Evolutionary conservation across 1,284 basidiomycete genomes (phyloP), one percentile per base, ranked within the genome.

Genomic region (Melampsora larici-populina): DNA sequence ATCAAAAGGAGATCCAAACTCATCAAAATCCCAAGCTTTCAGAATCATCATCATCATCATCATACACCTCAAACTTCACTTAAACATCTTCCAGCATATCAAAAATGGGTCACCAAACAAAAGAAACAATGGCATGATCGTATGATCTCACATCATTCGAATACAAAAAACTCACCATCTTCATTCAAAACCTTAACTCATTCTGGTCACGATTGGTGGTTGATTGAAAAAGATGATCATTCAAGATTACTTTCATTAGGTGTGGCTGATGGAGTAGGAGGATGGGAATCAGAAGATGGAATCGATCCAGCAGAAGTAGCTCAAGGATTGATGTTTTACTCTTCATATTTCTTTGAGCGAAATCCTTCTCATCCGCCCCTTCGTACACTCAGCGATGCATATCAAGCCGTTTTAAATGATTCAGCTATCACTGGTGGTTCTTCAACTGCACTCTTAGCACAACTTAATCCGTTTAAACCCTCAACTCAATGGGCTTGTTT

Each of bases 191-290:
- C n/a, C 8, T 26, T 75, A 29, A 65, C 64, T 29, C 64, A 75
- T 43, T 75, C 72, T 7, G 72, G 72, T 26, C 63, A 75, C 40
- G 72, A 75, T 75, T 75, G 72, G 72, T 75, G 72, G 72, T 75
- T 75, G 18, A 67, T 75, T 33, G 62, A 75, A 7, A 29, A 31
- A 9, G 26, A 51, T 24, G 11, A 31, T 21, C 17, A 51, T 24
- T 17, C 46, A 26, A 51, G 29, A 6, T 17, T 24, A 6, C 26
- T 65, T 11, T 46, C 36, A n/a, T 36, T 76, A 24, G 74, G 65
- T 29, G 74, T 76, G 6, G 74, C 74, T 31, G 74, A 76, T 63
- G 74, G 74, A 7, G 74, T 76, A 9, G 74, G 74, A 40, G 74
- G 74, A 8, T 76, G 74, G 74, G 29, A 64, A 18, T 48, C 65